Evolutionary conservation across 2,329 filamentous ascomycete species (phyloP).

Genomic region (Didymella pomorum): DNA sequence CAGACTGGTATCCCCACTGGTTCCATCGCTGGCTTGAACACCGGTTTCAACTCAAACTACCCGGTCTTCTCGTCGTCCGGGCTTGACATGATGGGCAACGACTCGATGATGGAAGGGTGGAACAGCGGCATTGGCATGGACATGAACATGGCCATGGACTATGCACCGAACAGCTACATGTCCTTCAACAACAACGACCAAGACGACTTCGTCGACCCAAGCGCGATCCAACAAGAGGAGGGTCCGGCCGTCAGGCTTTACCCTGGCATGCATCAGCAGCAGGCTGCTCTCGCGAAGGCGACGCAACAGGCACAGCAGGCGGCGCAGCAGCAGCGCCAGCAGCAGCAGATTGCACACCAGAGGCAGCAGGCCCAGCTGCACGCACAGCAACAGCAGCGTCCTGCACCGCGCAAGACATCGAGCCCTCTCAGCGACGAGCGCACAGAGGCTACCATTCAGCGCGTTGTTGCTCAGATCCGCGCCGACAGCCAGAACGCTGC

Average conservation of each 20-base stretch:
- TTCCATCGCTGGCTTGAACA: slow-evolving; percentile 80
- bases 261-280: slow-evolving; percentile 92
- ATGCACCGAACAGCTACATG: slow-evolving; percentile 66
- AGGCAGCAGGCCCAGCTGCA: slow-evolving; percentile 61
- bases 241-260: slow-evolving; percentile 75
- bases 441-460: slow-evolving; percentile 88
- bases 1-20: slow-evolving; percentile 92
- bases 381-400: slow-evolving; percentile 55
- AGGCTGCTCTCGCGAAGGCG: slow-evolving; percentile 66
- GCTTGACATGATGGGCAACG: slow-evolving; percentile 70
- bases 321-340: slow-evolving; percentile 57
- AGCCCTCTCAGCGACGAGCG: slow-evolving; percentile 55
- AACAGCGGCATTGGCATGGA: slow-evolving; percentile 60
- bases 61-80: slow-evolving; percentile 66
- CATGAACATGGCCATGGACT: slow-evolving; percentile 74
- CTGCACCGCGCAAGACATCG: slow-evolving; percentile 45
- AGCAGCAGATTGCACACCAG: slow-evolving; percentile 56
- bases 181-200: slow-evolving; percentile 61
- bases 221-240: slow-evolving; percentile 71
- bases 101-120: slow-evolving; percentile 63
- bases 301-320: slow-evolving; percentile 48
- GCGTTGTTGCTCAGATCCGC: slow-evolving; percentile 91
- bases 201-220: slow-evolving; percentile 75
- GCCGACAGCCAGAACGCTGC: slow-evolving; percentile 67
- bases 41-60: slow-evolving; percentile 55